A percentile compares a stretch with the other conserved stretches of the same genome.
These are phyloP conservation scores for Ilex asprella DNA, from an alignment of 257 asterid species.

Conservation along the genomic window DNA sequence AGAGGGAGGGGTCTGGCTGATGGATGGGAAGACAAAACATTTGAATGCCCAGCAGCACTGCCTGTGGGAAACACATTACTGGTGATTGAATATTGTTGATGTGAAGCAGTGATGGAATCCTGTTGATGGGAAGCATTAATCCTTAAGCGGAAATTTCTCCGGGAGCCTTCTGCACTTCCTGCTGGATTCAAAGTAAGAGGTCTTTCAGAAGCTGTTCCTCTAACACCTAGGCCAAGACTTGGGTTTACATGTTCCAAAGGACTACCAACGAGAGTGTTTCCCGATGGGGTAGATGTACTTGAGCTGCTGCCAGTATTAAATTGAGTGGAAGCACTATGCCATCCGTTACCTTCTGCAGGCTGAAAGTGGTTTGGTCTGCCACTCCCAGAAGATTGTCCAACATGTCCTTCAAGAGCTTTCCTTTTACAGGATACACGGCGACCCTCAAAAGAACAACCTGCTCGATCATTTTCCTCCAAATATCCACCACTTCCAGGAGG, in stretches of 20 bases:
- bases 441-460: constrained; percentile 50
- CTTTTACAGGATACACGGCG: constrained; percentile 68
- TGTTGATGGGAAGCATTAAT: constrained; percentile 51
- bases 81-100: constrained; percentile 39
- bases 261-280: constrained; percentile 21
- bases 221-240: constrained; percentile 53
- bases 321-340: constrained; percentile 33
- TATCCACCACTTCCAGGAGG: constrained; percentile 35
- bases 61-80: constrained; percentile 22
- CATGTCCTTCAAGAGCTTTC: constrained; percentile 53
- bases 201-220: constrained; percentile 31
- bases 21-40: constrained; percentile 33
- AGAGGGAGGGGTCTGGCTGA: constrained; percentile 37
- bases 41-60: constrained; percentile 26
- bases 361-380: constrained; percentile 48
- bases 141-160: constrained; percentile 60
- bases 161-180: constrained; percentile 35
- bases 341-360: constrained; percentile 40
- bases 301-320: constrained; percentile 24
- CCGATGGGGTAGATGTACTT: constrained; percentile 25
- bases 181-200: constrained; percentile 32
- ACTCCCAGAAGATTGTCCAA: constrained; percentile 63
- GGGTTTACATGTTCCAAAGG: constrained; percentile 45
- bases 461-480: constrained; percentile 37
- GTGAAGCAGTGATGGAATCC: constrained; percentile 31